Evolutionary conservation across 208 protist species (phyloP).

Genomic region (Eutreptiella sp.): DNA sequence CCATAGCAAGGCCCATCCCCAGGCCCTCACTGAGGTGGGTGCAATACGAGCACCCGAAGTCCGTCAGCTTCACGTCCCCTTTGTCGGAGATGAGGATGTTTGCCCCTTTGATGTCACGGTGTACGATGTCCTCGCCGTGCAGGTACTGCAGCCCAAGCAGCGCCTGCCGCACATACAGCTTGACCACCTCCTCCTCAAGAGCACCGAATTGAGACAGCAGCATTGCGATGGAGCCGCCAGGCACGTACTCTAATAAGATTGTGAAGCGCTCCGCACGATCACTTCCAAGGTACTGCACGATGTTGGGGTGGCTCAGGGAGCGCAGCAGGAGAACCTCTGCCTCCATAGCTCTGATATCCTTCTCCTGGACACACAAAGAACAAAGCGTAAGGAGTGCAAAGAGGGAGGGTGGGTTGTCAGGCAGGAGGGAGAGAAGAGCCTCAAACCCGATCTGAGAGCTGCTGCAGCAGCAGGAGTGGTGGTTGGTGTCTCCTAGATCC

Average conservation of each 20-base stretch:
- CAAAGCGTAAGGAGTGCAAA: no score
- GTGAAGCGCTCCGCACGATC: not conserved
- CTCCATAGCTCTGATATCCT: no score
- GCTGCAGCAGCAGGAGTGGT: no score
- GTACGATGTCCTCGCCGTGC: conserved; percentile 30
- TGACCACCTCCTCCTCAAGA: conserved; percentile 4
- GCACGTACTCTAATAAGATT: conserved; percentile 19
- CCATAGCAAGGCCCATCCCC: not conserved
- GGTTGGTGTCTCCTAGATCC: no score
- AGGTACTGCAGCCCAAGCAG: conserved; percentile 18
- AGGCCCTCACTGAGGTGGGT: not conserved
- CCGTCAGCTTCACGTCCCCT: conserved; percentile 15
- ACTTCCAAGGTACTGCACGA: conserved; percentile 1
- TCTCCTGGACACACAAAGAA: no score
- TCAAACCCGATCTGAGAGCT: no score
- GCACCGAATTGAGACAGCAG: not conserved
- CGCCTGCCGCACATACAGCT: conserved; percentile 5
- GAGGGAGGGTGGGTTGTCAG: no score
- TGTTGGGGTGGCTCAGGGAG: conserved; percentile 5
- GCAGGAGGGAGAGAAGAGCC: no score
- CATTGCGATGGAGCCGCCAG: conserved; percentile 1
- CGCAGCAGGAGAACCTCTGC: conserved; percentile 15
- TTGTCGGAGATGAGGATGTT: conserved; percentile 35
- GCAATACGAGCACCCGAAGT: conserved; percentile 10
- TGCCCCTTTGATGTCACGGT: conserved; percentile 41